These are phyloP conservation scores for Suillus occidentalis DNA, from an alignment of 768 basidiomycete species.

Conservation along the genomic window DNA sequence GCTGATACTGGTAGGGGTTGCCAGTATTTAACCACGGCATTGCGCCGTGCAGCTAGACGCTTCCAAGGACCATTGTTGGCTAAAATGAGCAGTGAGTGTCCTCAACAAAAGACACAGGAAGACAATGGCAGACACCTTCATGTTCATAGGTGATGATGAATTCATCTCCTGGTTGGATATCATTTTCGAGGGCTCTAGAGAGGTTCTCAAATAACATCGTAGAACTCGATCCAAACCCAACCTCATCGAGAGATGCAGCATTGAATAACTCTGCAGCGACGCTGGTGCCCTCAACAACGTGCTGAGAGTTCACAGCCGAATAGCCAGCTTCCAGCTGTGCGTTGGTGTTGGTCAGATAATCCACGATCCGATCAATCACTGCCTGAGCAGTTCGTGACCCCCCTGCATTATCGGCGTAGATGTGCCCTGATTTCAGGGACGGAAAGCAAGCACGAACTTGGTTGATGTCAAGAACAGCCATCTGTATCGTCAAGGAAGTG, in stretches of 20 bases:
- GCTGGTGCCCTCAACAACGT: constrained; percentile 48
- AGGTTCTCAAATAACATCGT: constrained; percentile 72
- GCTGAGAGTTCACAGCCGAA: constrained; percentile 54
- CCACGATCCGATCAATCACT: constrained; percentile 58
- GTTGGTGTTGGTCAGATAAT: constrained; percentile 72
- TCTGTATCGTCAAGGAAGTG: constrained; percentile 4
- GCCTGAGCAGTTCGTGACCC: constrained; percentile 62
- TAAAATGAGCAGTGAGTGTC: constrained; percentile 21
- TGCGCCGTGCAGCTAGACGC: constrained; percentile 61
- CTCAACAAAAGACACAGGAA: neutral
- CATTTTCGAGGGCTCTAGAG: constrained; percentile 55
- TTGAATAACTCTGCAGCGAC: constrained; percentile 64
- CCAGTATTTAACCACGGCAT: constrained; percentile 62
- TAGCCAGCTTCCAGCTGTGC: constrained; percentile 74
- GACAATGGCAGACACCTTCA: constrained; percentile 50
- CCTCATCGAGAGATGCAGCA: constrained; percentile 56
- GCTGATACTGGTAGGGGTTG: constrained; percentile 43
- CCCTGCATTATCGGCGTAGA: constrained; percentile 77
- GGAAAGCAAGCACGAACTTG: constrained; percentile 64
- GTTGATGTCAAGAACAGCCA: constrained; percentile 44
- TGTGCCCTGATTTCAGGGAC: constrained; percentile 53
- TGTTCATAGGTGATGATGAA: constrained; percentile 80
- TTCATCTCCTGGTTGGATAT: constrained; percentile 62
- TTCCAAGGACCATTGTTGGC: constrained; percentile 81
- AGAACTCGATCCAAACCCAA: constrained; percentile 66